Base-by-base conservation (phyloP, 768 basidiomycete genomes). In the Boletus sensibilis region DNA sequence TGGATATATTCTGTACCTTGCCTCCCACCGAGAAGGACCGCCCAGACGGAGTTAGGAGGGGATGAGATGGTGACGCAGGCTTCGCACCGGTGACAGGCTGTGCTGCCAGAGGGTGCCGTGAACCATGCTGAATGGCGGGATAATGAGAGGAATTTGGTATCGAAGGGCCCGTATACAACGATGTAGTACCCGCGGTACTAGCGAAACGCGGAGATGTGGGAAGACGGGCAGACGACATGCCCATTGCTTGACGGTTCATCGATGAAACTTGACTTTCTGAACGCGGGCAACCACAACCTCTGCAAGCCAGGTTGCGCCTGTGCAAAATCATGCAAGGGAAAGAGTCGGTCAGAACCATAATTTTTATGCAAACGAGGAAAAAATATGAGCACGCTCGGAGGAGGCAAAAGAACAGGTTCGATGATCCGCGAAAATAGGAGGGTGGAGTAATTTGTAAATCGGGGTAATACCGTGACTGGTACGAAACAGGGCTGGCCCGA, bases 1-100 rank as follows among this genome's bases (percentile, higher is more conserved):
- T 75, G 27, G 89, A 92, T 57, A 93, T 72, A 63, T 94, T 92
- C 64, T 87, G 88, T 8, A 93, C 89, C 60, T 83, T 83, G 11
- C 91, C 92, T 53, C 90, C 90, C 23, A 81, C 69, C 49, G 87
- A 84, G 58, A 94, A 86, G 10, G 86, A 82, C 21, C 87, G 82
- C 2, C 92, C 92, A 12, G 90, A 91, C 4, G 92, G 92, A 1
- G 92, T 93, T 59, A 94, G 82, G 48, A 92, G 76, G 23, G 87
- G 86, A 58, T 85, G 86, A n/a, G 81, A 74, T n/a, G 72, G 78
- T 23, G 74, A 69, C 47, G 69, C 63, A 23, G 71, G 67, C 59
- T 80, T 82, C 50, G 66, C 34, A 27, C 16, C 40, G 12, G 52
- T 12, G 45, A 42, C 55, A 51, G 68, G 52, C 31, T 56, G 66